Conservation (phyloP, 176 grass and related monocot species). For the Oryza nivara region DNA sequence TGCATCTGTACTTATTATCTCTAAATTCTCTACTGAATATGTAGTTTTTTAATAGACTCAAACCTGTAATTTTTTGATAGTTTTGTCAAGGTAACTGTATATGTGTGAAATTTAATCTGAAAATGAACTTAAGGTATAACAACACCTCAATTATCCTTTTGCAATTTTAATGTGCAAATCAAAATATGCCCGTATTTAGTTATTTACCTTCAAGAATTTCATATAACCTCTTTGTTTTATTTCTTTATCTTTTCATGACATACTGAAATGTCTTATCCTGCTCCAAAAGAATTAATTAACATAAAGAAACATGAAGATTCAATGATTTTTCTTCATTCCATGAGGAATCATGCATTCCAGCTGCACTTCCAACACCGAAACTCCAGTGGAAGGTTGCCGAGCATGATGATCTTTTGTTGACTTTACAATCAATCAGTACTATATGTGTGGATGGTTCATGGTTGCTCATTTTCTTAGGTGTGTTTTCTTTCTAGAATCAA, state of each 20-base stretch:
- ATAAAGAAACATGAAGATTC: constrained; percentile 1
- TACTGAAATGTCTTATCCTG: constrained; percentile 1
- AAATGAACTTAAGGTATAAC: not conserved
- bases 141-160: not conserved
- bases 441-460: not conserved
- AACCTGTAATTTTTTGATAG: not conserved
- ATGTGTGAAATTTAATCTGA: not conserved
- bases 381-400: not conserved
- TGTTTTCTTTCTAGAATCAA: constrained; percentile 27
- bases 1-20: too few relatives aligned
- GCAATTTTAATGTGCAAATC: not conserved
- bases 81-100: not conserved
- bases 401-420: constrained; percentile 29
- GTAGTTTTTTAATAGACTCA: not conserved
- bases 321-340: constrained; percentile 29
- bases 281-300: not conserved
- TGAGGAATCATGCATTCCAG: constrained; percentile 40
- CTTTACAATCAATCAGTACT: constrained; percentile 28
- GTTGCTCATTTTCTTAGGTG: constrained; percentile 21
- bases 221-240: not conserved
- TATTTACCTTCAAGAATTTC: not conserved
- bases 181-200: not conserved
- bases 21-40: too few relatives aligned
- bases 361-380: constrained; percentile 27
- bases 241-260: not conserved